These are phyloP conservation scores for Aspergillaceae sp. DNA, from an alignment of 2,329 filamentous ascomycete genomes.

Conservation along the genomic window DNA sequence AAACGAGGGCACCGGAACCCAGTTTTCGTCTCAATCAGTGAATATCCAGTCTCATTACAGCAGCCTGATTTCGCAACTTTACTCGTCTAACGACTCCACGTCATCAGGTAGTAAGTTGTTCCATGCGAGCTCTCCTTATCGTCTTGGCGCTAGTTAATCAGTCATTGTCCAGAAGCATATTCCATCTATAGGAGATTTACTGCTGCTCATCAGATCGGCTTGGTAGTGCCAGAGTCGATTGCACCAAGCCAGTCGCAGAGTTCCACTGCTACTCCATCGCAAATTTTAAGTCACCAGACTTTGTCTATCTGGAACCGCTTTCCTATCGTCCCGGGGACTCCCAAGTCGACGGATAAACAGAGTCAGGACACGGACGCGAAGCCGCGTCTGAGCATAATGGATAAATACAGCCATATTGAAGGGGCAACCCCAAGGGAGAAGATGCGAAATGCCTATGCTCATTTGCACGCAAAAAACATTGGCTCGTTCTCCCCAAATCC, in stretches of 20 bases:
- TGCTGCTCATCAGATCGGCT: not conserved
- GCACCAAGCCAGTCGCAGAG: not conserved
- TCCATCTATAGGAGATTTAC: not conserved
- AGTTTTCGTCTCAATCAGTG: not conserved
- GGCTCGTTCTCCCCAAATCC: conserved; percentile 10
- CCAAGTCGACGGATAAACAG: conserved; percentile 14
- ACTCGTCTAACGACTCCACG: not conserved
- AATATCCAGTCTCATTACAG: conserved; percentile 1
- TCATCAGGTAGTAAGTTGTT: conserved; percentile 1
- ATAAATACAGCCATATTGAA: conserved; percentile 20
- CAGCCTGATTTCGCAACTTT: conserved; percentile 2
- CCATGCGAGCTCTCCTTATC: not conserved
- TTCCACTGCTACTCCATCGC: not conserved
- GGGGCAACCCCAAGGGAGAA: conserved; percentile 25
- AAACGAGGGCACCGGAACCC: not conserved
- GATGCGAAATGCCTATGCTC: conserved; percentile 22
- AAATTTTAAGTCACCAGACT: not conserved
- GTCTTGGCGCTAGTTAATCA: not conserved
- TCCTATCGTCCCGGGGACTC: not conserved
- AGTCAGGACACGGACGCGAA: conserved; percentile 6
- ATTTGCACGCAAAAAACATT: conserved; percentile 16
- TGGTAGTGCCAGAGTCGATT: conserved; percentile 4
- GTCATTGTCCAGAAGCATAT: not conserved
- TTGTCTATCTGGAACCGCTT: not conserved
- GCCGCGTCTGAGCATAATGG: conserved; percentile 15